phyloP scores from a whole-genome alignment of 2,329 filamentous ascomycete genomes.

The Zasmidium citrigriseum region DNA sequence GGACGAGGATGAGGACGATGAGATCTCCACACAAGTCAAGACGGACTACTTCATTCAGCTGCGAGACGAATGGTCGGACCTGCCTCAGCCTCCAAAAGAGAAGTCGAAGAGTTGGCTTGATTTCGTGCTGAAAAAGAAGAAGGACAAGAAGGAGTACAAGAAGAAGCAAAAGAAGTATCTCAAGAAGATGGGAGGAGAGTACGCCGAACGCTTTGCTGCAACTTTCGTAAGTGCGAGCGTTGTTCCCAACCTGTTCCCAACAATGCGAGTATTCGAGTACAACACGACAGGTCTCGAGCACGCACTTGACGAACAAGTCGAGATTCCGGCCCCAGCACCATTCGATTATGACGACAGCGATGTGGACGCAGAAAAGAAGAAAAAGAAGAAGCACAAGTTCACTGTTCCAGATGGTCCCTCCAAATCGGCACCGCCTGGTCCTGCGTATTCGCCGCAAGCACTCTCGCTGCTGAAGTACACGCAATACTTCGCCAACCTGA shows the following conservation, averaged over 20 bases:
- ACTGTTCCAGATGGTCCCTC: conserved; percentile 69
- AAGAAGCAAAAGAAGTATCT: conserved; percentile 58
- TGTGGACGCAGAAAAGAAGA: conserved; percentile 49
- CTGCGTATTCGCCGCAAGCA: conserved; percentile 84
- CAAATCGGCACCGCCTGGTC: conserved; percentile 73
- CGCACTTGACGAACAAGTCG: background rate
- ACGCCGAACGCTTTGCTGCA: conserved; percentile 81
- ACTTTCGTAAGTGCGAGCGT: conserved; percentile 82
- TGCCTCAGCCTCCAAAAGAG: conserved; percentile 59
- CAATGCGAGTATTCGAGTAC: conserved; percentile 80
- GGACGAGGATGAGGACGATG: conserved; percentile 28
- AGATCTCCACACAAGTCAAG: conserved; percentile 67
- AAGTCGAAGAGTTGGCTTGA: conserved; percentile 26
- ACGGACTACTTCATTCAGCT: conserved; percentile 78
- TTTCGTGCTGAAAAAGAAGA: conserved; percentile 36
- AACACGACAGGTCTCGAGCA: conserved; percentile 77
- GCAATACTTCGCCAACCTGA: conserved; percentile 95
- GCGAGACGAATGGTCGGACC: conserved; percentile 71
- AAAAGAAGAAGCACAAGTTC: conserved; percentile 54
- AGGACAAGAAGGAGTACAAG: conserved; percentile 48
- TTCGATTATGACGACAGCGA: conserved; percentile 25
- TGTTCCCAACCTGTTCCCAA: conserved; percentile 90
- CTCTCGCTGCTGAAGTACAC: conserved; percentile 78
- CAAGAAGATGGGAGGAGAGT: conserved; percentile 73
- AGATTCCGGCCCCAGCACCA: conserved; percentile 20